Evolutionary conservation across 768 basidiomycete genomes (phyloP).

Genomic region (Neoboletus subvelutipes): DNA sequence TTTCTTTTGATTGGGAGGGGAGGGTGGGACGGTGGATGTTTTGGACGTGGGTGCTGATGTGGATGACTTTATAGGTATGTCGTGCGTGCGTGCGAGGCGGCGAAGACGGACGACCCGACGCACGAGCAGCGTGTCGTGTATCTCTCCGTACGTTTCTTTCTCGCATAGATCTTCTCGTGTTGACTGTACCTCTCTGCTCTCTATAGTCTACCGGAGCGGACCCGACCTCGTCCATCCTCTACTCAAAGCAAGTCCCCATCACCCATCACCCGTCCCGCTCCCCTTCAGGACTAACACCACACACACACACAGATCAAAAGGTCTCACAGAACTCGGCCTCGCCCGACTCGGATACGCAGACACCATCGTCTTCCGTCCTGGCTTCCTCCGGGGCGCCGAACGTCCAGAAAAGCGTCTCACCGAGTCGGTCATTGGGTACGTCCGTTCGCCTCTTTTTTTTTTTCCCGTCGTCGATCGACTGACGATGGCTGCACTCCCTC

Average conservation of each 20-base stretch:
- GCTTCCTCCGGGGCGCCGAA: slow-evolving; percentile 46
- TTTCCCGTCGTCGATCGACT: not conserved
- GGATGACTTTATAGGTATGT: slow-evolving; percentile 53
- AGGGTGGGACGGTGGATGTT: not conserved
- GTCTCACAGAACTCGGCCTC: slow-evolving; percentile 67
- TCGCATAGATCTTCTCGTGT: too few species aligned
- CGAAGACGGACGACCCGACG: slow-evolving; percentile 46
- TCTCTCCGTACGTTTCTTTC: slow-evolving; percentile 44
- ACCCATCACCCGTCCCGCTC: not conserved
- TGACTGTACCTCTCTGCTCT: too few species aligned
- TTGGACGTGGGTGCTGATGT: not conserved
- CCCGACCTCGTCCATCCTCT: slow-evolving; percentile 50
- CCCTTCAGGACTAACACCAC: not conserved
- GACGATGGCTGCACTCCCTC: not conserved
- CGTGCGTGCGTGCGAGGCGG: slow-evolving; percentile 67
- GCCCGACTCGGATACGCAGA: slow-evolving; percentile 69
- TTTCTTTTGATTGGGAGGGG: not conserved
- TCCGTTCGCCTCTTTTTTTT: not conserved
- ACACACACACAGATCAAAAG: slow-evolving; percentile 56
- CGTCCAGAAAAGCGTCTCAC: slow-evolving; percentile 39
- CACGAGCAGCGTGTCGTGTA: slow-evolving; percentile 65
- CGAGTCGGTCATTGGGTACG: slow-evolving; percentile 48
- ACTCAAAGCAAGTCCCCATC: slow-evolving; percentile 39
- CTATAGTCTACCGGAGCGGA: slow-evolving; percentile 49
- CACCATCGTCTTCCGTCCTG: slow-evolving; percentile 70